phyloP scores from a whole-genome alignment of 306 rosid species.

The Comarum palustre region DNA sequence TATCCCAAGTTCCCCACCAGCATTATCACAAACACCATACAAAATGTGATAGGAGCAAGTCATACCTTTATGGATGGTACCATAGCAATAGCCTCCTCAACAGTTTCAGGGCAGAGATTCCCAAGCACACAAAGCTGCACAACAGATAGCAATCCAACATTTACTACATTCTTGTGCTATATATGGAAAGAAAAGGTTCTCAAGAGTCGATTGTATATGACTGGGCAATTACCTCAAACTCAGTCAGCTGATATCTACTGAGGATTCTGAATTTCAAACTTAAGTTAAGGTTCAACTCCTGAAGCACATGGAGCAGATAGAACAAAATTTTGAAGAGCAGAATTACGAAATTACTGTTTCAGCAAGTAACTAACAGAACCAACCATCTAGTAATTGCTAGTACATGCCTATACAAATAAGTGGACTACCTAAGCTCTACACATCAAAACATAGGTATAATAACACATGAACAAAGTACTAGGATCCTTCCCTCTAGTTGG shows the following conservation, averaged over 20 bases:
- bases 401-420: not conserved
- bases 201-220: not conserved
- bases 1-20: not conserved
- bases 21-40: not conserved
- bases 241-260: constrained; percentile 80
- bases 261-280: constrained; percentile 54
- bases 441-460: not conserved
- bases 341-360: not conserved
- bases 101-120: constrained; percentile 98
- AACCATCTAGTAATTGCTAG: not conserved
- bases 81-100: constrained; percentile 99
- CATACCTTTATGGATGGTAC: constrained; percentile 90
- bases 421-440: not conserved
- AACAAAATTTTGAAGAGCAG: not conserved
- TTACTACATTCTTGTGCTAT: not conserved
- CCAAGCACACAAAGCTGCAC: constrained; percentile 96
- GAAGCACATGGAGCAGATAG: constrained; percentile 12
- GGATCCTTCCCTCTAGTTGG: not conserved
- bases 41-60: too few species aligned
- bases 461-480: not conserved
- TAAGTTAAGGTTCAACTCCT: constrained; percentile 52
- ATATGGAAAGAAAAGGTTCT: not conserved
- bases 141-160: constrained; percentile 15
- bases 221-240: constrained; percentile 67
- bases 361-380: constrained; percentile 13